Base-by-base conservation (phyloP, 2,329 filamentous ascomycete species). In the Domatiomyces catenatus region DNA sequence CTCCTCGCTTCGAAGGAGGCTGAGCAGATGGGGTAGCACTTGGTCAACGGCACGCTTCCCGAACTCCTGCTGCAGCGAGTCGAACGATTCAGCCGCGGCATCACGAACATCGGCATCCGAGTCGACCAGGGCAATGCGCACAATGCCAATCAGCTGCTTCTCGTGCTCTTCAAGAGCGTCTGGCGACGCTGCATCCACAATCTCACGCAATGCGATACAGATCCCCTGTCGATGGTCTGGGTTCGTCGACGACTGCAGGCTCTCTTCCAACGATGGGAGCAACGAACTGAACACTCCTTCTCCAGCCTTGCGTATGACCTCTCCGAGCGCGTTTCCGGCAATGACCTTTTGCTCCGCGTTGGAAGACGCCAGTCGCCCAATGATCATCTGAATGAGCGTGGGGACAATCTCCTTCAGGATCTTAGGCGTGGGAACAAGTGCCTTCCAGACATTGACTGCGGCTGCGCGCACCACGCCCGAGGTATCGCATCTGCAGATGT, bases 341-440 rank as follows among this genome's bases (percentile, higher is more conserved):
- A 98, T 98, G 60, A 94, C 84, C 73, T 95, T 96, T 68, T 98
- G 92, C 67, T 98, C 92, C 83, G 94, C 89, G 63, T 95, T 96
- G 45, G 89, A 84, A 66, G 89, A 96, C 55, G 88, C 92, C 59
- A 98, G 77, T 47, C 92, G 85, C 53, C 86, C 81, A 64, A 98
- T 96, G 60, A 98, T 84, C 56, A 98, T 80, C 65, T 95, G 89
- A 5, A 88, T 94, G 54, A 98, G 81, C 1, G 88, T 95, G 44
- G 92, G 90, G 46, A 95, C 84, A 62, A 98, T 79, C 64, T 98
- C 92, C 71, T 94, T 94, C 62, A 98, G 80, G 12, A 86, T 95
- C 59, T 82, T 83, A 28, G 92, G 92, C 53, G 84, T 90, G 52
- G 90, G 86, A 46, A 98, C 92, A 62, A 96, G 74, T 53, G 89